phyloP scores from a whole-genome alignment of 176 grass and related monocot species.

The Leersia perrieri region DNA sequence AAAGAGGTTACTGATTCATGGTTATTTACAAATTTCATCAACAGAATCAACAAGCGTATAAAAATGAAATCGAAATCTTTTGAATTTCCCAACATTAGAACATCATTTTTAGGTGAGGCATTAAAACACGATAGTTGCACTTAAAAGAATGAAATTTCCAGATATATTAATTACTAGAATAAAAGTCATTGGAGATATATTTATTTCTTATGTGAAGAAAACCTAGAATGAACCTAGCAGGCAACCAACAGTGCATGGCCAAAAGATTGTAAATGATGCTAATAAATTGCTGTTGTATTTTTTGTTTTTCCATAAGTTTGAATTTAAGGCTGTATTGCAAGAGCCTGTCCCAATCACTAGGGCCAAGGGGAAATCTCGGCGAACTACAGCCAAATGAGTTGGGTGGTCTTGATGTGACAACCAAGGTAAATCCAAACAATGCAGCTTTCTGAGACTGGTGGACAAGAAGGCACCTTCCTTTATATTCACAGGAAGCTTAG shows the following conservation, averaged over 20 bases:
- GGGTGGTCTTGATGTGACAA: neutral
- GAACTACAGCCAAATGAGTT: conserved; percentile 1
- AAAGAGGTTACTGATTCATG: neutral
- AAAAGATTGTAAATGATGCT: neutral
- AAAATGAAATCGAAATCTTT: neutral
- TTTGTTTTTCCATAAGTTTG: neutral
- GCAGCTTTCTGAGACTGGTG: conserved; percentile 28
- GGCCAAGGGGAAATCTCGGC: neutral
- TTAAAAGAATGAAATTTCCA: neutral
- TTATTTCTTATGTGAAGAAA: neutral
- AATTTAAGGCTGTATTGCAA: neutral
- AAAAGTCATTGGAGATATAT: neutral
- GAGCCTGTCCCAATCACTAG: conserved; percentile 12
- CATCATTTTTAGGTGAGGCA: too few species aligned
- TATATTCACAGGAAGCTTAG: conserved; percentile 1
- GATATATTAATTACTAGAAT: neutral
- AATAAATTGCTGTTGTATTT: neutral
- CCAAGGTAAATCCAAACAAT: conserved; percentile 19
- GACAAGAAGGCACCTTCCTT: neutral
- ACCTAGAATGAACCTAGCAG: neutral
- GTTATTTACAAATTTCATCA: neutral
- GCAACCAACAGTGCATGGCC: neutral
- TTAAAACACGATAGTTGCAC: neutral
- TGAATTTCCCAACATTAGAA: neutral
- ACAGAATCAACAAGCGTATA: neutral